Evolutionary conservation across 495 filamentous ascomycete species (phyloP).

Genomic region (Venustampulla echinocandica): DNA sequence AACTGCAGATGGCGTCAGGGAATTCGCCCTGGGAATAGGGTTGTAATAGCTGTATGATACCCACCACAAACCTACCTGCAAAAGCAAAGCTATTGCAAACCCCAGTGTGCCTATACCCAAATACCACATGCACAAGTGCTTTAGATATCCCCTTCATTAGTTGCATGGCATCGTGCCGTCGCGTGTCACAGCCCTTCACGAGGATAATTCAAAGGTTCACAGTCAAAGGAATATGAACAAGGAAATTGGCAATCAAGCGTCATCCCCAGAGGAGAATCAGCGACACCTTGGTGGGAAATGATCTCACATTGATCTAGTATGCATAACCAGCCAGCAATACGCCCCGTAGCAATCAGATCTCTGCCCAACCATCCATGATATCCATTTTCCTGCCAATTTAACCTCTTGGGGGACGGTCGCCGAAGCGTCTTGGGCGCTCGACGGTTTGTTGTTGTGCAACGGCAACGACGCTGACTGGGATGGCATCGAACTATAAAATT

Average conservation of each 20-base stretch:
- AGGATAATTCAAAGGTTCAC: background rate
- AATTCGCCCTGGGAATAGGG: too few species aligned
- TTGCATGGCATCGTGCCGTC: too few species aligned
- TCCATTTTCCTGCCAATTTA: constrained; percentile 13
- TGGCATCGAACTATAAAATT: constrained; percentile 74
- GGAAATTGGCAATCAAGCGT: constrained; percentile 84
- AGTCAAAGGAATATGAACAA: constrained; percentile 3
- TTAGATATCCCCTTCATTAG: too few species aligned
- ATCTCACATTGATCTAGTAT: constrained; percentile 54
- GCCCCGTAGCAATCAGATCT: constrained; percentile 39
- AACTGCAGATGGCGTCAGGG: too few species aligned
- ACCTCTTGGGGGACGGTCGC: constrained; percentile 38
- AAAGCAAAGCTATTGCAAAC: too few species aligned
- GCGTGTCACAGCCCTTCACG: too few species aligned
- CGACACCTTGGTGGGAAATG: constrained; percentile 75
- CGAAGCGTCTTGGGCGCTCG: constrained; percentile 50
- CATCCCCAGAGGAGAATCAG: constrained; percentile 65
- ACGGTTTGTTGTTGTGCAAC: constrained; percentile 79
- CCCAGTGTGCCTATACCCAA: too few species aligned
- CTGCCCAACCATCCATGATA: constrained; percentile 20
- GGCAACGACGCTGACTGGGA: constrained; percentile 87
- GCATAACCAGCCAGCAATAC: constrained; percentile 38
- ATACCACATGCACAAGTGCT: too few species aligned
- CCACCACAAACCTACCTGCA: too few species aligned
- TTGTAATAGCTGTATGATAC: too few species aligned